Evolutionary conservation across 2,329 filamentous ascomycete species (phyloP).

Genomic region (Triangularia setosa): DNA sequence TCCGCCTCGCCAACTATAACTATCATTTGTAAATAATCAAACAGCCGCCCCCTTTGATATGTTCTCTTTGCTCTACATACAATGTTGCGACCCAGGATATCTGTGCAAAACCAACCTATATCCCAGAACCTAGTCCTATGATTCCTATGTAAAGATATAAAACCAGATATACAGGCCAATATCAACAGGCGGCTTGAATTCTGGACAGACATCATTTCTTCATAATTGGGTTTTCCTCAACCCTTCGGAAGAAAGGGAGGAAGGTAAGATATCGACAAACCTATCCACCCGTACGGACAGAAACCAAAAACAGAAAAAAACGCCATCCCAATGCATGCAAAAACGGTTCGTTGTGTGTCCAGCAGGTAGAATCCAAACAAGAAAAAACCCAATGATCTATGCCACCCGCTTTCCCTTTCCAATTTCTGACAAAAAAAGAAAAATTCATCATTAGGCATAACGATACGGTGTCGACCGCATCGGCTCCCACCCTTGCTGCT

Average conservation of each 20-base stretch:
- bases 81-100: not conserved
- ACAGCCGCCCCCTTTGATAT: not conserved
- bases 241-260: not conserved
- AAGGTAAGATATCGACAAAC: not conserved
- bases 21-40: not conserved
- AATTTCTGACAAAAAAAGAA: not conserved
- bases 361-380: not conserved
- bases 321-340: not conserved
- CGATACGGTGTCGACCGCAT: conserved; percentile 21
- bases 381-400: not conserved
- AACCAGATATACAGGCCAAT: not conserved
- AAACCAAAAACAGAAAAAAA: not conserved
- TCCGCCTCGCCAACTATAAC: not conserved
- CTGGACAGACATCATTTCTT: not conserved
- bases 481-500: conserved; percentile 19
- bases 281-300: not conserved
- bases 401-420: not conserved
- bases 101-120: not conserved
- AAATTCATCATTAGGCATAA: conserved; percentile 20
- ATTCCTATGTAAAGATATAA: not conserved
- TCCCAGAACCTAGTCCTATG: not conserved
- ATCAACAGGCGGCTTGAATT: not conserved
- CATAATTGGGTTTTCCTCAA: not conserved
- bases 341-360: not conserved
- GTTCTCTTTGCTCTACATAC: not conserved